Base-by-base conservation (phyloP, 2,329 filamentous ascomycete genomes). In the Hypoxylon sp. region DNA sequence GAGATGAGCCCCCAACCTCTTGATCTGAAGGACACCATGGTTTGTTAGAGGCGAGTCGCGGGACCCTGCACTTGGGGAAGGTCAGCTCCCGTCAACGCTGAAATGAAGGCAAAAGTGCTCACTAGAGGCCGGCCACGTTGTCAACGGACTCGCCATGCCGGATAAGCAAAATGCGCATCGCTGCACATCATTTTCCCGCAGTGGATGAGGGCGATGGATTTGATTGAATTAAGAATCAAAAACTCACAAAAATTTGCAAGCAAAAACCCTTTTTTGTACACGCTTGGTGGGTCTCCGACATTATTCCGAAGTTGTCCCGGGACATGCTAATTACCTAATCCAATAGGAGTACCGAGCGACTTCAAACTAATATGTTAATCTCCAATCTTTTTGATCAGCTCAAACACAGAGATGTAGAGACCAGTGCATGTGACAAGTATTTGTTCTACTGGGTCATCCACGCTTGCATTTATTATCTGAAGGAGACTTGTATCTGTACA, bases 91-190 rank as follows among this genome's bases (percentile, higher is more conserved):
- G 48, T 59, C 23, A 52, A 50, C 43, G 6, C 58, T 55, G 51
- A 65, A 43, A 56, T 50, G 37, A 45, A 57, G 12, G 37, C 12
- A 39, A 19, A 12, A 53, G 62, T 54, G 62, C 86, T 74, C 83
- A 92, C 90, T 91, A 94, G 64, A 92, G 80, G 58, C 89, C 87
- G 41, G 90, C 91, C 63, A 96, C 90, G 78, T 97, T 97, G 80
- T 97, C 92, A 70, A 96, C 91, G 14, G 93, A 95, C 81, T 97
- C 94, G 75, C 90, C 94, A 83, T 97, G 94, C 61, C 94, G 90
- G 74, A 97, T 88, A 73, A 97, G 85, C 74, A 94, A 88, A 59
- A 97, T 78, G 74, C 84, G 76, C 87, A 78, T 78, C 55, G 67
- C 62, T 60, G 37, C 65, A 58, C 70, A 46, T 65, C 74, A 76